Conservation (phyloP, 2,329 filamentous ascomycete species). For the Botrytis byssoidea region DNA sequence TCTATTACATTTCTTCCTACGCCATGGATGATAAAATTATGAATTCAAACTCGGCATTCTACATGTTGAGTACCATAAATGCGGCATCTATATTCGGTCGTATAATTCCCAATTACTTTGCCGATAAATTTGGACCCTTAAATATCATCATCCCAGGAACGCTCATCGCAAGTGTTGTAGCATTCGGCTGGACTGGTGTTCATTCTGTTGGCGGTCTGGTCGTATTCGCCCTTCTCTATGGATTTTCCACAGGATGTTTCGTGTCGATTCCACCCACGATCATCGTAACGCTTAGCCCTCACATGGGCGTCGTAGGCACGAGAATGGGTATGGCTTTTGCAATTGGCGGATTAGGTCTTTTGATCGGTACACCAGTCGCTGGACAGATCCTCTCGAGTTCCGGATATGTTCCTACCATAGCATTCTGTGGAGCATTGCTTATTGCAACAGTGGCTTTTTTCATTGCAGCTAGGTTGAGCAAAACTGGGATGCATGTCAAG, state of each 20-base stretch:
- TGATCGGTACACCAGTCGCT: slow-evolving; percentile 23
- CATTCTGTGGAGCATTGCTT: slow-evolving; percentile 12
- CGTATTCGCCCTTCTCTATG: slow-evolving; percentile 25
- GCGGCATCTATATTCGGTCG: slow-evolving; percentile 29
- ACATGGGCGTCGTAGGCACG: slow-evolving; percentile 22
- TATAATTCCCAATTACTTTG: slow-evolving; percentile 27
- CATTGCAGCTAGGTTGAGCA: neutral
- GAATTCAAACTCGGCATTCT: slow-evolving; percentile 25
- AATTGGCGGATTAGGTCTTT: slow-evolving; percentile 21
- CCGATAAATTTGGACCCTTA: slow-evolving; percentile 26
- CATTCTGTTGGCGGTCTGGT: slow-evolving; percentile 22
- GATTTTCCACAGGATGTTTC: slow-evolving; percentile 28
- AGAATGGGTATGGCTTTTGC: slow-evolving; percentile 26
- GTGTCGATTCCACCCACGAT: slow-evolving; percentile 26
- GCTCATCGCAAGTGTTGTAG: slow-evolving; percentile 22
- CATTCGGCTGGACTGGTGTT: slow-evolving; percentile 25
- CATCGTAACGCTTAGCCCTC: slow-evolving; percentile 21
- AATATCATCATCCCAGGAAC: slow-evolving; percentile 40
- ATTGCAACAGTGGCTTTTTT: slow-evolving; percentile 8
- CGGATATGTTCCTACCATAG: slow-evolving; percentile 13
- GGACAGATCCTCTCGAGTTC: slow-evolving; percentile 12
- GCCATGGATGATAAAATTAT: slow-evolving; percentile 23
- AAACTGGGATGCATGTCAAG: slow-evolving; percentile 8
- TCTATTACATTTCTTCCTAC: slow-evolving; percentile 29
- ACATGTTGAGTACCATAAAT: slow-evolving; percentile 29